phyloP scores from a whole-genome alignment of 805 yeast species.

The Metschnikowia orientalis region DNA sequence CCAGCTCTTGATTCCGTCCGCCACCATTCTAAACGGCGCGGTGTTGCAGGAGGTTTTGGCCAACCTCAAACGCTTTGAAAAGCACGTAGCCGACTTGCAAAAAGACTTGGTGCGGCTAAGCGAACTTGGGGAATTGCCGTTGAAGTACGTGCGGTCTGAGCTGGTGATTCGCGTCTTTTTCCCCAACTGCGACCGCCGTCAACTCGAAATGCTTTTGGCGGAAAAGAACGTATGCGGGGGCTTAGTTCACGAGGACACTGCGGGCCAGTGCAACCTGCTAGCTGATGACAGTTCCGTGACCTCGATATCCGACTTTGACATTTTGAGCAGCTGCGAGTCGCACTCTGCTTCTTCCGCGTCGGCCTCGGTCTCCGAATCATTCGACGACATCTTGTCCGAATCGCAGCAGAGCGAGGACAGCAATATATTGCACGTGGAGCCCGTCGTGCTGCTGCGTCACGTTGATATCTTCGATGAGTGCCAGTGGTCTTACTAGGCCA shows the following conservation, averaged over 20 bases:
- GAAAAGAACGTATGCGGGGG: conserved; percentile 63
- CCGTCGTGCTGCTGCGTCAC: conserved; percentile 10
- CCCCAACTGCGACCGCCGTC: conserved; percentile 61
- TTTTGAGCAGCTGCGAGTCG: conserved; percentile 17
- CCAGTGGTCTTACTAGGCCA: conserved; percentile 17
- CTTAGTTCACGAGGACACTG: conserved; percentile 36
- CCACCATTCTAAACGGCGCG: conserved; percentile 30
- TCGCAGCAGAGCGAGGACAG: conserved; percentile 5
- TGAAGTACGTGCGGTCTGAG: conserved; percentile 41
- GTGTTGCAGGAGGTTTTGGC: conserved; percentile 21
- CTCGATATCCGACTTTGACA: conserved; percentile 15
- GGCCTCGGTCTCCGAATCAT: conserved; percentile 4
- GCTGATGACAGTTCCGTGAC: conserved; percentile 9
- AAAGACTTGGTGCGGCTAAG: conserved; percentile 42
- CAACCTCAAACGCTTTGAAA: conserved; percentile 27
- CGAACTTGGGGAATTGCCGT: conserved; percentile 64
- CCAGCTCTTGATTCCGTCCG: conserved; percentile 27
- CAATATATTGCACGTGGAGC: conserved; percentile 12
- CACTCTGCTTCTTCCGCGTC: conserved; percentile 13
- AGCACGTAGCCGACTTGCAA: conserved; percentile 40
- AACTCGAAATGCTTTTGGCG: conserved; percentile 51
- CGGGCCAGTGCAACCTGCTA: conserved; percentile 8
- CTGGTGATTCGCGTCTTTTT: conserved; percentile 51
- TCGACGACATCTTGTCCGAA: conserved; percentile 14
- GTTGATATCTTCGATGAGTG: conserved; percentile 16